Percentiles rank a stretch among this genome's conserved stretches.
Conservation (phyloP, 768 basidiomycete species). For the Boletus speciosus region DNA sequence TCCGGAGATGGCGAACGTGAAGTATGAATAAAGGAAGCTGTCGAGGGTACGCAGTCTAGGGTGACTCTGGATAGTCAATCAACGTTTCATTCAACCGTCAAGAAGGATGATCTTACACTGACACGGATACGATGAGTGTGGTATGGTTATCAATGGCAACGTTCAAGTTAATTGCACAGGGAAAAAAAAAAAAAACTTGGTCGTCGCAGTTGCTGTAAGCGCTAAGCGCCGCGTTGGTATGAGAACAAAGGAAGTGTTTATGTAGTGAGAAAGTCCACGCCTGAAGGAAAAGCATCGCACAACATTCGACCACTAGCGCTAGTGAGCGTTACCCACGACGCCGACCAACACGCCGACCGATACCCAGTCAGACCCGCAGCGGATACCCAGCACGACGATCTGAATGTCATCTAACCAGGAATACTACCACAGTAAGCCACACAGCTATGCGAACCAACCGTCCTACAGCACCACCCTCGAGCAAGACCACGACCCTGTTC, state of each 20-base stretch:
- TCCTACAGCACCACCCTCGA: constrained; percentile 11
- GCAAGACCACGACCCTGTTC: constrained; percentile 31
- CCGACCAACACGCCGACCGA: constrained; percentile 5
- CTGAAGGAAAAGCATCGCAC: not conserved
- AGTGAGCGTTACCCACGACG: not conserved
- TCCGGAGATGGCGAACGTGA: not conserved
- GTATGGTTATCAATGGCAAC: not conserved
- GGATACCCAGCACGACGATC: constrained; percentile 17
- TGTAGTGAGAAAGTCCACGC: not conserved
- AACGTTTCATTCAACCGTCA: too few species aligned
- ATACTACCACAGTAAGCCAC: constrained; percentile 17
- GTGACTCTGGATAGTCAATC: not conserved
- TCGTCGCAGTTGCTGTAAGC: not conserved
- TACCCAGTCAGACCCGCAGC: constrained; percentile 10
- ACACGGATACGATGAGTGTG: not conserved
- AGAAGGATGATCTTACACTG: not conserved
- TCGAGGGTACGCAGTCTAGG: not conserved
- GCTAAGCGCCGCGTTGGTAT: not conserved
- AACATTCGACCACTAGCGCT: constrained; percentile 9
- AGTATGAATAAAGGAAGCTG: not conserved
- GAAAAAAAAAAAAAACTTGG: not conserved
- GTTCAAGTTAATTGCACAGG: too few species aligned
- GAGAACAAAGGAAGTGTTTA: not conserved
- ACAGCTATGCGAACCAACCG: constrained; percentile 12
- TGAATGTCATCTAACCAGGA: constrained; percentile 27